Percentiles rank a stretch among this genome's conserved stretches.
phyloP scores from a whole-genome alignment of 2,329 filamentous ascomycete species.

The Pseudocercospora cruenta region DNA sequence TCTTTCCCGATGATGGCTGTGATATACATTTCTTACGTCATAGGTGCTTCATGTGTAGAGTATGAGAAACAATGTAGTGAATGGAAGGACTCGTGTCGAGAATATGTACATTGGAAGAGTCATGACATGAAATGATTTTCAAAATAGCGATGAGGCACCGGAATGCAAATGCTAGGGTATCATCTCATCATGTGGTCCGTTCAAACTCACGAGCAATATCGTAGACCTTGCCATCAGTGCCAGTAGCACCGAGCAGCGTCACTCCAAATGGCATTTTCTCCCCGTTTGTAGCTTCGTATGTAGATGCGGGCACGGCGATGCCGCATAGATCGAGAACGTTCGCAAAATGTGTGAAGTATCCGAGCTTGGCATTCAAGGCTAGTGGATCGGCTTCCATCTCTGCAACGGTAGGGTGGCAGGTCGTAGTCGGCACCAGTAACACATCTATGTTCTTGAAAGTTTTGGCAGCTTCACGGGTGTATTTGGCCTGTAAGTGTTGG shows the following conservation, averaged over 20 bases:
- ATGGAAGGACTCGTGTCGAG: neutral
- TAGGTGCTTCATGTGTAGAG: neutral
- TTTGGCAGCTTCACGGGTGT: constrained; percentile 47
- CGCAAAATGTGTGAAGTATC: constrained; percentile 63
- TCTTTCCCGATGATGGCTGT: neutral
- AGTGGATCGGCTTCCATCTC: constrained; percentile 58
- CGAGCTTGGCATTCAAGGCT: constrained; percentile 57
- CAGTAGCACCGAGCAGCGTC: constrained; percentile 43
- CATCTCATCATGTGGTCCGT: constrained; percentile 21
- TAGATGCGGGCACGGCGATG: constrained; percentile 57
- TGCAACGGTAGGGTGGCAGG: constrained; percentile 53
- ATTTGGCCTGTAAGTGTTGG: constrained; percentile 50
- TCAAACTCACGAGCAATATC: constrained; percentile 44
- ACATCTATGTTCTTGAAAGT: constrained; percentile 51
- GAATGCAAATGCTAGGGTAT: neutral
- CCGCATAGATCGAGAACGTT: constrained; percentile 64
- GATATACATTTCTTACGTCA: neutral
- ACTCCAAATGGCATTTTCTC: constrained; percentile 46
- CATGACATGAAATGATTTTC: neutral
- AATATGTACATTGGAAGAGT: neutral
- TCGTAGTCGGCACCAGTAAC: constrained; percentile 60
- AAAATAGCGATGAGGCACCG: neutral
- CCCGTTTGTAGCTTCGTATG: constrained; percentile 35
- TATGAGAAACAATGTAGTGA: neutral
- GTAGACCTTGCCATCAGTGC: constrained; percentile 45